phyloP scores from a whole-genome alignment of 2,329 filamentous ascomycete genomes.

The Plectosphaerella sp. region DNA sequence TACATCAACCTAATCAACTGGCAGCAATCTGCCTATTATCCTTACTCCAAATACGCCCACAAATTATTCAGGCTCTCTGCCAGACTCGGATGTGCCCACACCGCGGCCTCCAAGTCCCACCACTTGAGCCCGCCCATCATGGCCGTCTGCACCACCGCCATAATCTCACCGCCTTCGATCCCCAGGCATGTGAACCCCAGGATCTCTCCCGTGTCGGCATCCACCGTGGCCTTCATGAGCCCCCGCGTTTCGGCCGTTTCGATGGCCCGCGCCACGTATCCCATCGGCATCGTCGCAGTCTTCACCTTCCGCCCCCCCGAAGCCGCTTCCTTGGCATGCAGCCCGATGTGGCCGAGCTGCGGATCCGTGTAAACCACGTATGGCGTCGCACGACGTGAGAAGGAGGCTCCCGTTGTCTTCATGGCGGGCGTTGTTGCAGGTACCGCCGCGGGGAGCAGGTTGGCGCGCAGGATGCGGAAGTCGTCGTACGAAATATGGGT shows the following conservation, averaged over 20 bases:
- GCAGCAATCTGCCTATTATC: background rate
- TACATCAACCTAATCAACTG: background rate
- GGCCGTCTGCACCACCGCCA: conserved; percentile 48
- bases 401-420: conserved; percentile 16
- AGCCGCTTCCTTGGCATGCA: conserved; percentile 35
- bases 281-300: conserved; percentile 46
- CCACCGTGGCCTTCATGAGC: conserved; percentile 47
- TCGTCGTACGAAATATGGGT: conserved; percentile 55
- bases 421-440: conserved; percentile 18
- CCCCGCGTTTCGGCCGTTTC: conserved; percentile 48
- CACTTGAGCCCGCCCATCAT: conserved; percentile 44
- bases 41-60: conserved; percentile 37
- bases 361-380: conserved; percentile 50
- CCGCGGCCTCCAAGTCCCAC: conserved; percentile 37
- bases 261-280: conserved; percentile 42
- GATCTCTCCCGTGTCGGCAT: conserved; percentile 41
- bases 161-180: conserved; percentile 47
- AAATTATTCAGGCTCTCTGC: conserved; percentile 48
- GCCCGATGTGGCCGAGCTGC: conserved; percentile 46
- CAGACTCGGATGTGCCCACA: conserved; percentile 46
- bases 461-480: conserved; percentile 44
- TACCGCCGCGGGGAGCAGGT: conserved; percentile 28
- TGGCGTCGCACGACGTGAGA: conserved; percentile 30
- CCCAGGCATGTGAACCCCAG: conserved; percentile 48
- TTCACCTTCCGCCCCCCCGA: conserved; percentile 25